Evolutionary conservation across 2,329 filamentous ascomycete species (phyloP).

Genomic region (Monosporascus ibericus): DNA sequence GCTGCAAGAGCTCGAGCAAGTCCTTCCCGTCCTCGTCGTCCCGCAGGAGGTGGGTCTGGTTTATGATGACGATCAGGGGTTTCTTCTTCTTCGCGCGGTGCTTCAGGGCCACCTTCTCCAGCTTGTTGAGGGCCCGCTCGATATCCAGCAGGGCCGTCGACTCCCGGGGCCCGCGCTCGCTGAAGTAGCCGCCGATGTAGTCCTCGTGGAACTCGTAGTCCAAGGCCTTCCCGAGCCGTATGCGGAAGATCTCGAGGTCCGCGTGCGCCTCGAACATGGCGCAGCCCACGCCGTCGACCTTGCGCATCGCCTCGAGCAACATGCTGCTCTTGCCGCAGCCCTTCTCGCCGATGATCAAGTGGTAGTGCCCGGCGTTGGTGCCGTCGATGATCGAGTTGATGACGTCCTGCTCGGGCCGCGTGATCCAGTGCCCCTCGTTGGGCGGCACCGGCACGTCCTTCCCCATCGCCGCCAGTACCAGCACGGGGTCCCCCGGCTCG

Average conservation of each 20-base stretch:
- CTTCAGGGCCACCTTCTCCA: slow-evolving; percentile 87
- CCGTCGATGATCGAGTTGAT: slow-evolving; percentile 83
- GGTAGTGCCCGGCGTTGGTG: slow-evolving; percentile 71
- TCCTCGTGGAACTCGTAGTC: slow-evolving; percentile 98
- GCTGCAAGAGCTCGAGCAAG: slow-evolving; percentile 88
- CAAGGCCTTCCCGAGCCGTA: slow-evolving; percentile 84
- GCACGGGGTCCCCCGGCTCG: slow-evolving; percentile 81
- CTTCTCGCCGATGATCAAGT: slow-evolving; percentile 89
- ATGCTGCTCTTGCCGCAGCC: slow-evolving; percentile 96
- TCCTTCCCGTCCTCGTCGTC: slow-evolving; percentile 92
- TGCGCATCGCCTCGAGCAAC: slow-evolving; percentile 90
- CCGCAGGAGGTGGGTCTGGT: slow-evolving; percentile 84
- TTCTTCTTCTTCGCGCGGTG: slow-evolving; percentile 54
- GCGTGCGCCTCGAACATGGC: slow-evolving; percentile 97
- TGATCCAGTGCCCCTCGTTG: slow-evolving; percentile 66
- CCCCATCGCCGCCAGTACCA: slow-evolving; percentile 67
- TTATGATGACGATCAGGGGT: slow-evolving; percentile 89
- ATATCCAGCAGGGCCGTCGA: slow-evolving; percentile 91
- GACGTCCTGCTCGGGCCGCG: slow-evolving; percentile 71
- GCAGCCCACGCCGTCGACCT: slow-evolving; percentile 80
- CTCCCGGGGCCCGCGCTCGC: slow-evolving; percentile 85
- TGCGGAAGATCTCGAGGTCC: slow-evolving; percentile 90
- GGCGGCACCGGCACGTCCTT: slow-evolving; percentile 46
- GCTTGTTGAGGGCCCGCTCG: slow-evolving; percentile 92
- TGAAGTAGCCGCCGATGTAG: slow-evolving; percentile 94